Evolutionary conservation across 495 filamentous ascomycete species (phyloP), one percentile per base, ranked within the genome.

Genomic region (Penicillium parvum): DNA sequence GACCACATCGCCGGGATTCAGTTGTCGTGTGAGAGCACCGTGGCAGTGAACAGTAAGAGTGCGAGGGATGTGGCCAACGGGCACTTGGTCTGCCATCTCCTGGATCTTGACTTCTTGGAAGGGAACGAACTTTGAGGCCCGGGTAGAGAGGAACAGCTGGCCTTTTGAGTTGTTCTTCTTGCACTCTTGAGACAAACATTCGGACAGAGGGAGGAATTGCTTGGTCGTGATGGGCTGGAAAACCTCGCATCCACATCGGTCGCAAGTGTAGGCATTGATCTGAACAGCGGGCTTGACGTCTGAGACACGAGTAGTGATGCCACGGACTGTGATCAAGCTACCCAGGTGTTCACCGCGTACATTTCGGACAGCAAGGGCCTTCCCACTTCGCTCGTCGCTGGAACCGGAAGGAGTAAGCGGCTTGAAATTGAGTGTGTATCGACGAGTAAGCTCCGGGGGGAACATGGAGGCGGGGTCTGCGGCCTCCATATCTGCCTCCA

Each of bases 21-120:
- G 77, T 45, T 86, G 79, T 14, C 92, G 75, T 12, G 88, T 88
- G 16, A 91, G 74, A 47, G 75, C 83, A 40, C 94, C 94, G 56
- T 95, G 84, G 62, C 90, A 95, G 55, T 94, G 81, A 11, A 98
- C 65, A 1, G 91, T 96, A 35, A 98, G 68, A 29, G 84, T 85
- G 34, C 92, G 81, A 15, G 92, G 92, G 46, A 98, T 97, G 60
- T 98, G 92, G 19, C 92, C 92, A 45, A 98, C 91, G 7, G 92
- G 92, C 1, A 98, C 92, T 60, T 98, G 92, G 53, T 97, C 92
- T 19, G 92, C 90, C 77, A 97, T 85, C 65, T 98, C 92, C 69
- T 98, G 94, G 52, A 98, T 88, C 70, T 96, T 96, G 57, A 97
- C 83, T 65, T 98, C 92, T 65, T 98, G 92, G 77, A 97, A 98